These are phyloP conservation scores for Scutellaria galericulata DNA, from an alignment of 257 asterid genomes.

Conservation along the genomic window DNA sequence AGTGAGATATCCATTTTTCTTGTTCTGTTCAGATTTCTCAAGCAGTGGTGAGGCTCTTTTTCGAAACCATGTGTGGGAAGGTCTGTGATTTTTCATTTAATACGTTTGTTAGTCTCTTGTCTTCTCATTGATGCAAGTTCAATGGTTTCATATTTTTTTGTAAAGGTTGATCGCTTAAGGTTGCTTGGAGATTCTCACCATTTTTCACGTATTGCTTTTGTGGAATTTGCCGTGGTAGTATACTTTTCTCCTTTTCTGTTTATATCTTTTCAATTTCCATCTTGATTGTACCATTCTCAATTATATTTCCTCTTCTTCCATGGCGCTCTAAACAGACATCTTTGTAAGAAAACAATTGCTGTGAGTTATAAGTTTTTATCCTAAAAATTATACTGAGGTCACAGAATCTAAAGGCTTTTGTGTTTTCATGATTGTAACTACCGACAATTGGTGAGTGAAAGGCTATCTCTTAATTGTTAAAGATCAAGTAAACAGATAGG, in stretches of 20 bases:
- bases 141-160: conserved; percentile 39
- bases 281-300: background rate
- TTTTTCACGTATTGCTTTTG: conserved; percentile 92
- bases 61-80: conserved; percentile 72
- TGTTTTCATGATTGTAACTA: too few relatives aligned
- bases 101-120: conserved; percentile 1
- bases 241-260: conserved; percentile 26
- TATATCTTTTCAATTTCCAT: conserved; percentile 17
- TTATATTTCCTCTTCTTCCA: too few relatives aligned
- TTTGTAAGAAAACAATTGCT: too few relatives aligned
- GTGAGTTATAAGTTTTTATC: too few relatives aligned
- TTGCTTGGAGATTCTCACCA: conserved; percentile 96
- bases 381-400: too few relatives aligned
- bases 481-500: too few relatives aligned
- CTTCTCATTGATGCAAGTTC: conserved; percentile 29
- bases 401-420: too few relatives aligned
- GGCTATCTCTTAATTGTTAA: too few relatives aligned
- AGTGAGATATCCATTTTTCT: background rate
- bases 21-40: conserved; percentile 59
- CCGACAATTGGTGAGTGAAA: too few relatives aligned
- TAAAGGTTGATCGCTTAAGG: conserved; percentile 94
- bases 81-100: conserved; percentile 46
- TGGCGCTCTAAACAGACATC: too few relatives aligned
- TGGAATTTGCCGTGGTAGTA: conserved; percentile 93
- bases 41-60: conserved; percentile 72